Evolutionary conservation across 202 grass and related monocot genomes (phyloP).

Genomic region (Miscanthus sacchariflorus): DNA sequence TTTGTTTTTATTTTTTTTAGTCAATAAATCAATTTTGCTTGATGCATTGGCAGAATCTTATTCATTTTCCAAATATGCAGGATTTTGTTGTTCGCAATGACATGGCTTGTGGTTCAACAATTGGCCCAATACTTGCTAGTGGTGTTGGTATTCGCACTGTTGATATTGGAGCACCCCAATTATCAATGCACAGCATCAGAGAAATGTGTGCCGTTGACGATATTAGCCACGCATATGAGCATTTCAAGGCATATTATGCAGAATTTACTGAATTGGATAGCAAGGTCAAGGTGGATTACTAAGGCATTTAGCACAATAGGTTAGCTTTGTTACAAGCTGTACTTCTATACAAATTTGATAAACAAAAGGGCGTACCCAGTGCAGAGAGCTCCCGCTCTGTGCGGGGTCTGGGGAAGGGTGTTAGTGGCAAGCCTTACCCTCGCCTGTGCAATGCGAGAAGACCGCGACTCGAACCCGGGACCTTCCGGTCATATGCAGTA

Average conservation of each 20-base stretch:
- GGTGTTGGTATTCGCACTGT: slow-evolving; percentile 91
- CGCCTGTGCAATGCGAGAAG: too few species aligned
- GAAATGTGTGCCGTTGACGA: slow-evolving; percentile 95
- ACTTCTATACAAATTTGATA: slow-evolving; percentile 15
- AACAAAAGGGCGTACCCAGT: neutral
- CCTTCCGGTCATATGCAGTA: too few species aligned
- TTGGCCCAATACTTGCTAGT: slow-evolving; percentile 93
- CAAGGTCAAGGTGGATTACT: slow-evolving; percentile 74
- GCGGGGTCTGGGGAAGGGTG: too few species aligned
- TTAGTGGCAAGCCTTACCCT: too few species aligned
- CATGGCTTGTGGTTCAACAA: slow-evolving; percentile 91
- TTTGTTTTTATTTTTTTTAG: neutral
- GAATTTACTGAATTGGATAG: slow-evolving; percentile 83
- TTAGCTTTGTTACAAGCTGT: slow-evolving; percentile 30
- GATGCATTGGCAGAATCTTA: slow-evolving; percentile 19
- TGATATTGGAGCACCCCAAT: slow-evolving; percentile 85
- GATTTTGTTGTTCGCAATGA: slow-evolving; percentile 99
- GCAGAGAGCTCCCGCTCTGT: too few species aligned
- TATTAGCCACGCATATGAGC: slow-evolving; percentile 73
- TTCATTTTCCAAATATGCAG: slow-evolving; percentile 50
- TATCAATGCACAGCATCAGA: slow-evolving; percentile 96
- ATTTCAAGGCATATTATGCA: slow-evolving; percentile 91
- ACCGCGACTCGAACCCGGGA: too few species aligned
- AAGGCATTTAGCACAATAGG: slow-evolving; percentile 28
- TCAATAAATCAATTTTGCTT: slow-evolving; percentile 7